Conservation (phyloP, 805 yeast species). For the Limtongia smithiae region DNA sequence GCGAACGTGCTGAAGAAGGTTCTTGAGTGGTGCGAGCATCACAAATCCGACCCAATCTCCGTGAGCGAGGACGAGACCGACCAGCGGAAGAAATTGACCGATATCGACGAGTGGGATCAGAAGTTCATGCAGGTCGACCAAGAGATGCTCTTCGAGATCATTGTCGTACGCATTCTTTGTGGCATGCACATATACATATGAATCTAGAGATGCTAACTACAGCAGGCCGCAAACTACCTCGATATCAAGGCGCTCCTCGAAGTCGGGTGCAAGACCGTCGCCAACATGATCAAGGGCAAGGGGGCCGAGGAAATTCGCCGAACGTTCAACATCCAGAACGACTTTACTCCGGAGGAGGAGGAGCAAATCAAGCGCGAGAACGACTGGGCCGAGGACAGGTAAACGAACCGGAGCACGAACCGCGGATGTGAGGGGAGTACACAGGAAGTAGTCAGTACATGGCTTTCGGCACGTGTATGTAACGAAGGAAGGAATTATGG, state of each 20-base stretch:
- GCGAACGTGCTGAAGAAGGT: conserved; percentile 84
- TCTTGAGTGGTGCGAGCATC: conserved; percentile 96
- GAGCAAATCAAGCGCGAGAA: conserved; percentile 44
- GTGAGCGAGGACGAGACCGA: conserved; percentile 83
- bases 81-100: conserved; percentile 62
- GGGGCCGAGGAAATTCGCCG: conserved; percentile 46
- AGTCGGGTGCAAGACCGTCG: conserved; percentile 49
- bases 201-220: background rate
- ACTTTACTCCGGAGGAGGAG: conserved; percentile 49
- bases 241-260: conserved; percentile 46
- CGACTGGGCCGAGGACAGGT: conserved; percentile 47
- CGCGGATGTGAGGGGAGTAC: background rate
- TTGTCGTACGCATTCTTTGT: conserved; percentile 33
- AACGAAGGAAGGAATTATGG: no score
- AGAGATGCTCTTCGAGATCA: conserved; percentile 49
- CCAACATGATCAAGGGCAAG: conserved; percentile 48
- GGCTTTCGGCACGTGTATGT: background rate
- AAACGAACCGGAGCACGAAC: background rate
- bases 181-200: background rate
- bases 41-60: conserved; percentile 59
- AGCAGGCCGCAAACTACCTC: conserved; percentile 44
- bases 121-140: conserved; percentile 90
- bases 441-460: background rate
- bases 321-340: conserved; percentile 45
- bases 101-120: conserved; percentile 94